Conservation (phyloP, 495 filamentous ascomycete species). For the Gamarada debralockiae region DNA sequence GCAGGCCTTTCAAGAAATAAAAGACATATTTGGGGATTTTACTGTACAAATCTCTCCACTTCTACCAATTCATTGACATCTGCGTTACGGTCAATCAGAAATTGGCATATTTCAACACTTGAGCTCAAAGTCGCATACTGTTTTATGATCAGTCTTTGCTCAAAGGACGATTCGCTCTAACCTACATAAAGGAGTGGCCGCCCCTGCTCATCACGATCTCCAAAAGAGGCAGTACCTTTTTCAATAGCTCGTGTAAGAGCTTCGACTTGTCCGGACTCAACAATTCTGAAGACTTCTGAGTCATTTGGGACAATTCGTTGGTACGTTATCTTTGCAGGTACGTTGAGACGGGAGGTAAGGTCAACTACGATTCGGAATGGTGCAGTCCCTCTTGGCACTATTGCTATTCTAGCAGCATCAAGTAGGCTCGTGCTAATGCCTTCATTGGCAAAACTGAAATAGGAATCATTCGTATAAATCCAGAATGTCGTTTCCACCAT, state of each 20-base stretch:
- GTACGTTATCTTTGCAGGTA: slow-evolving; percentile 9
- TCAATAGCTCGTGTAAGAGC: slow-evolving; percentile 1
- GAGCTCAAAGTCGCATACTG: slow-evolving; percentile 5
- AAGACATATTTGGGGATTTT: slow-evolving; percentile 3
- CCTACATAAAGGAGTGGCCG: slow-evolving; percentile 11
- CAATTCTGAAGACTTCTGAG: slow-evolving; percentile 6
- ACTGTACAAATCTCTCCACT: slow-evolving; percentile 1
- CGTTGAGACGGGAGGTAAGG: slow-evolving; percentile 9
- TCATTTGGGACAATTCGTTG: slow-evolving; percentile 2
- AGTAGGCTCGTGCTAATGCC: neutral
- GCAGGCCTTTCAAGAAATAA: slow-evolving; percentile 1
- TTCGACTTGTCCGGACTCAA: slow-evolving; percentile 1
- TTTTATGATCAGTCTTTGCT: slow-evolving; percentile 1
- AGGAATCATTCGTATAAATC: too few species aligned
- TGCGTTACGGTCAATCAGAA: slow-evolving; percentile 1
- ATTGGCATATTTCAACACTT: slow-evolving; percentile 6
- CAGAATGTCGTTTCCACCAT: too few species aligned
- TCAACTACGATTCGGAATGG: slow-evolving; percentile 5
- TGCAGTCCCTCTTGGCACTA: neutral
- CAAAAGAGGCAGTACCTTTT: slow-evolving; percentile 2
- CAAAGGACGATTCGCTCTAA: neutral
- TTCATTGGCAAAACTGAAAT: neutral
- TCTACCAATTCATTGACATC: slow-evolving; percentile 10
- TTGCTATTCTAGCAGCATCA: too few species aligned
- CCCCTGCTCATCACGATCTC: slow-evolving; percentile 12